These are phyloP conservation scores for Globomyces pollinis-pini DNA, from an alignment of 192 early-diverging fungal species.

Conservation along the genomic window DNA sequence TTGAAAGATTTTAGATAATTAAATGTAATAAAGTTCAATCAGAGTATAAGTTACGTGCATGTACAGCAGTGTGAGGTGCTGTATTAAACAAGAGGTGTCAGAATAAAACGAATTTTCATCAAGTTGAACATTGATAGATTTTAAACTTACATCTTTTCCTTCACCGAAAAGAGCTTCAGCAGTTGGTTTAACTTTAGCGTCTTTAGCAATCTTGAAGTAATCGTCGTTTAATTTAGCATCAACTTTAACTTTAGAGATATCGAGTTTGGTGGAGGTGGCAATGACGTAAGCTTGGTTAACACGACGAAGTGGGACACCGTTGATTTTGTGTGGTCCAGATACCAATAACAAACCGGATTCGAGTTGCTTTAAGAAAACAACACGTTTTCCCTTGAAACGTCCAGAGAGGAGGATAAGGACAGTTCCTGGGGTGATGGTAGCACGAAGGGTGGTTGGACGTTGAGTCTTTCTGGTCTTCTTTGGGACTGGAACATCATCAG, in stretches of 20 bases:
- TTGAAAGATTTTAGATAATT: conserved; percentile 13
- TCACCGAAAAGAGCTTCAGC: conserved; percentile 87
- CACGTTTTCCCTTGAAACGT: conserved; percentile 96
- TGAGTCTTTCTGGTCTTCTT: conserved; percentile 66
- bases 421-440: conserved; percentile 93
- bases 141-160: conserved; percentile 32
- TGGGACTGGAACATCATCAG: conserved; percentile 71
- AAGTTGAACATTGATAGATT: no score
- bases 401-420: conserved; percentile 93
- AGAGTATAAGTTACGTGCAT: not conserved
- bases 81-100: not conserved
- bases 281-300: conserved; percentile 99
- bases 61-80: not conserved
- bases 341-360: conserved; percentile 89
- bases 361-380: conserved; percentile 97
- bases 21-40: not conserved
- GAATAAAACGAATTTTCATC: not conserved
- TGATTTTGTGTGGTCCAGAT: conserved; percentile 95
- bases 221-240: conserved; percentile 84
- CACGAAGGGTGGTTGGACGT: conserved; percentile 55
- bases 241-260: conserved; percentile 69
- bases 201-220: conserved; percentile 84
- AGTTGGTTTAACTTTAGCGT: conserved; percentile 64
- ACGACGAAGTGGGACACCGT: conserved; percentile 95
- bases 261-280: conserved; percentile 98